Conservation (phyloP, 176 grass and related monocot genomes). For the Bothriochloa decipiens region DNA sequence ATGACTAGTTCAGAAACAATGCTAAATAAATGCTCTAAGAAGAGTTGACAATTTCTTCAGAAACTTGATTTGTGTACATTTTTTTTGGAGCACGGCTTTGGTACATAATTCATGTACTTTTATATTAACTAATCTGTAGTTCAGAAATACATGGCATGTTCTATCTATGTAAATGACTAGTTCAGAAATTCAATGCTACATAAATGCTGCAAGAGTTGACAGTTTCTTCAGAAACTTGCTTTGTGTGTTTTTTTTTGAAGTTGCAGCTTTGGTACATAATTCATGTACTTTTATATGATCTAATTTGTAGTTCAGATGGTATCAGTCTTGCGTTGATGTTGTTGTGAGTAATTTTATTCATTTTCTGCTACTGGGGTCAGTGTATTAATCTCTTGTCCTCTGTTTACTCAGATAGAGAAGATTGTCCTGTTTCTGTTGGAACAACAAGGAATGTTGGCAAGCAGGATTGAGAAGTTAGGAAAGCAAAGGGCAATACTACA, state of each 20-base stretch:
- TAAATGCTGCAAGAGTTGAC: neutral
- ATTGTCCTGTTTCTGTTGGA: conserved; percentile 93
- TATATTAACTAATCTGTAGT: neutral
- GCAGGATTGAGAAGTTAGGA: conserved; percentile 88
- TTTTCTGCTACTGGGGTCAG: neutral
- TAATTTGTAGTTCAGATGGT: neutral
- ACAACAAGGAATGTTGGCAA: conserved; percentile 88
- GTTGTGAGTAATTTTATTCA: neutral
- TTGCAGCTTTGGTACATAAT: neutral
- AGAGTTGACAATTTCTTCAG: neutral
- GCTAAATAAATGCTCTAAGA: neutral
- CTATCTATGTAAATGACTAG: conserved; percentile 4
- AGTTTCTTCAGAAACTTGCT: neutral
- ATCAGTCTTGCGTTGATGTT: conserved; percentile 17
- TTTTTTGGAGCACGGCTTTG: neutral
- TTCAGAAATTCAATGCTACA: neutral
- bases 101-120: conserved; percentile 1
- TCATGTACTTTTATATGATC: neutral
- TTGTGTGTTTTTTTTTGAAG: neutral
- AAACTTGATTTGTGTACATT: neutral
- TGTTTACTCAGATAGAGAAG: conserved; percentile 83
- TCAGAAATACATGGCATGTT: neutral
- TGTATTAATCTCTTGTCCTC: conserved; percentile 16
- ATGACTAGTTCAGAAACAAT: neutral
- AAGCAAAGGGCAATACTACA: conserved; percentile 69